Evolutionary conservation across 1,284 basidiomycete species (phyloP).

Genomic region (Cutaneotrichosporon arboriforme): DNA sequence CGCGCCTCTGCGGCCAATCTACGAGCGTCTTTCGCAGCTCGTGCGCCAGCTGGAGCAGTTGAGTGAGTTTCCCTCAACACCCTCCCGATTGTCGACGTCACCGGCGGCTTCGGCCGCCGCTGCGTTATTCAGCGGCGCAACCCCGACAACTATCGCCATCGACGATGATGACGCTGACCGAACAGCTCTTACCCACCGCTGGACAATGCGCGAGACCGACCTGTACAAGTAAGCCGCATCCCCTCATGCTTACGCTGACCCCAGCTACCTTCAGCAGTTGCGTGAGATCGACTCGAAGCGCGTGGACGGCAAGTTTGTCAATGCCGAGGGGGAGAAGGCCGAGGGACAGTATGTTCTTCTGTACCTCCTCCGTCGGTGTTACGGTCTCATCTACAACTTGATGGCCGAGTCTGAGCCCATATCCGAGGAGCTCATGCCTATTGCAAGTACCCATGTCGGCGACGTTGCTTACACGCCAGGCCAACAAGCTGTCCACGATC

Average conservation of each 20-base stretch:
- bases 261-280: conserved; percentile 77
- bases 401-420: conserved; percentile 97
- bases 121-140: neutral
- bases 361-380: conserved; percentile 88
- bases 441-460: conserved; percentile 56
- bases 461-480: conserved; percentile 51
- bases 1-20: conserved; percentile 84
- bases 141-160: neutral
- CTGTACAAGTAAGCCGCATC: conserved; percentile 62
- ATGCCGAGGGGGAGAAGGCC: conserved; percentile 77
- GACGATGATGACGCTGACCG: neutral
- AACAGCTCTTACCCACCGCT: conserved; percentile 82
- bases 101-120: neutral
- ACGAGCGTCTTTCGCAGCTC: conserved; percentile 83
- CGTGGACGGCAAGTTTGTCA: conserved; percentile 93
- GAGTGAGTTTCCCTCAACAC: conserved; percentile 23
- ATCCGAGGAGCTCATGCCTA: conserved; percentile 95
- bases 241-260: neutral
- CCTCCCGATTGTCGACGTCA: too few species aligned
- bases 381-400: conserved; percentile 89
- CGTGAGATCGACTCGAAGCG: conserved; percentile 97
- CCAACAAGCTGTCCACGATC: conserved; percentile 86
- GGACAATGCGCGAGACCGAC: conserved; percentile 95
- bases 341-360: conserved; percentile 58
- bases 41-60: conserved; percentile 52